These are phyloP conservation scores for Trypanosoma brucei DNA, from an alignment of 208 protist species.

Conservation along the genomic window DNA sequence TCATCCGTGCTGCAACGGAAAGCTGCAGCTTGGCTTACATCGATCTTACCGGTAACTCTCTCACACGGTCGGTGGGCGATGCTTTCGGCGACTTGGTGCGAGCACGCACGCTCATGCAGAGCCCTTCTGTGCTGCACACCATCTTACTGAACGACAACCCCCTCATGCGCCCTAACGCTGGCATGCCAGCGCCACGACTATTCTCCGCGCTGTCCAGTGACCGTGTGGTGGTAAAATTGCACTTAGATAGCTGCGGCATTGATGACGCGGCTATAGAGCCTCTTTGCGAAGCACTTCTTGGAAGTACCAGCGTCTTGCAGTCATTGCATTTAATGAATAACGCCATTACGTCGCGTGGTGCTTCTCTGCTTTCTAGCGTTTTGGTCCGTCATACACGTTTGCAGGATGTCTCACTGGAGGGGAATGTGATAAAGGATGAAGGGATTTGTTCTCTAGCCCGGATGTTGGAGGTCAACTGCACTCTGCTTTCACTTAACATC, in stretches of 20 bases:
- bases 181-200: conserved; percentile 20
- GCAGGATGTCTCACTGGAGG: conserved; percentile 49
- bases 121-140: conserved; percentile 37
- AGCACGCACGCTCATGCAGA: conserved; percentile 28
- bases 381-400: conserved; percentile 57
- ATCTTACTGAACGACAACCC: conserved; percentile 66
- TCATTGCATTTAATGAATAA: conserved; percentile 63
- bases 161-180: conserved; percentile 32
- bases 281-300: conserved; percentile 55
- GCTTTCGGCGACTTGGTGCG: conserved; percentile 53
- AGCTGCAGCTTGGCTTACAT: conserved; percentile 51
- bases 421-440: conserved; percentile 73
- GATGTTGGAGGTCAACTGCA: conserved; percentile 42
- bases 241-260: conserved; percentile 56
- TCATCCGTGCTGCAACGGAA: conserved; percentile 48
- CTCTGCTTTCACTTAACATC: conserved; percentile 66
- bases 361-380: conserved; percentile 51
- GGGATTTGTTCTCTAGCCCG: conserved; percentile 71
- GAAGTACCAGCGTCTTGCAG: conserved; percentile 46
- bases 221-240: conserved; percentile 39
- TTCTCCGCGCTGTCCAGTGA: conserved; percentile 54
- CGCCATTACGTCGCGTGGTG: conserved; percentile 41
- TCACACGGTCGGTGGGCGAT: conserved; percentile 51
- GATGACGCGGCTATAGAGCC: conserved; percentile 43
- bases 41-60: conserved; percentile 67